Conservation (phyloP, 2,329 filamentous ascomycete genomes). For the Diaporthe velutina region DNA sequence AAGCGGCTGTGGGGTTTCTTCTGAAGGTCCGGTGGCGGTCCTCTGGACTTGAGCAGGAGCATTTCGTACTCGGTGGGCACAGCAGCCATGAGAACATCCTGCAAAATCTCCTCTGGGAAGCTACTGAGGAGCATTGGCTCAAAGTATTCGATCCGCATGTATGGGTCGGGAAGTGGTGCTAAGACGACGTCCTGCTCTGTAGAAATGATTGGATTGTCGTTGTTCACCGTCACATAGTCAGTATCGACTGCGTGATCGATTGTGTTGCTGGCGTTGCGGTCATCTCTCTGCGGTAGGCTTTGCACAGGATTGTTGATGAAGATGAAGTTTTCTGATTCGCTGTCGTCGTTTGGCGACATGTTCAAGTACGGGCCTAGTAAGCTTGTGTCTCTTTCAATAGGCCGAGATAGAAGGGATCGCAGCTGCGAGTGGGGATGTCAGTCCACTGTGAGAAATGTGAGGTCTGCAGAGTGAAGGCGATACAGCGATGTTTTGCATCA, state of each 20-base stretch:
- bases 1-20: background rate
- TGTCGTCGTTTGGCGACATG: background rate
- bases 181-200: background rate
- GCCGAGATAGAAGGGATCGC: background rate
- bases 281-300: rapidly evolving
- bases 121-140: background rate
- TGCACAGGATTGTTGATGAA: background rate
- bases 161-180: background rate
- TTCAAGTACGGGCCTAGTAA: background rate
- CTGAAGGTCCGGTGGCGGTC: background rate
- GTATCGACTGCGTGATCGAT: background rate
- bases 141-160: background rate
- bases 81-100: background rate
- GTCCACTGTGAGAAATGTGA: background rate
- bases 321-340: background rate
- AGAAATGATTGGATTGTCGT: background rate
- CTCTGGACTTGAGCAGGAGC: no score
- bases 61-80: background rate
- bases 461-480: background rate
- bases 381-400: background rate
- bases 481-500: no score
- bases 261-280: background rate
- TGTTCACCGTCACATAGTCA: background rate
- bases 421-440: background rate
- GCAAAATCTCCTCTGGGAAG: background rate